These are phyloP conservation scores for Corniculantispora saksenae DNA, from an alignment of 2,329 filamentous ascomycete species.

Conservation along the genomic window DNA sequence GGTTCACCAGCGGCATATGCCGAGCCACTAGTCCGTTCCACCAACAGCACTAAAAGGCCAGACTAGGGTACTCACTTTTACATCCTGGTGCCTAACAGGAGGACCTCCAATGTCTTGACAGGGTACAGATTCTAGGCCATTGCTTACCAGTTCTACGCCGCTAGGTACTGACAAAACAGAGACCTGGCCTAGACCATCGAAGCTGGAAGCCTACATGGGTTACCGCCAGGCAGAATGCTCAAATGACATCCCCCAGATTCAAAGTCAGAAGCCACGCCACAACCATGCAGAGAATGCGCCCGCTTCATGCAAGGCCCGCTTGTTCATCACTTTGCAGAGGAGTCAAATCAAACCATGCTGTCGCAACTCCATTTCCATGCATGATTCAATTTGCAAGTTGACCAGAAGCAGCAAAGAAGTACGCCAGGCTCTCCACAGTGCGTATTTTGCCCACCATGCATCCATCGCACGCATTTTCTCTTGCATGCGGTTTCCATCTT, in stretches of 20 bases:
- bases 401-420: not conserved
- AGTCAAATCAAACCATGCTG: conserved; percentile 1
- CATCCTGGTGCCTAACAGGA: not conserved
- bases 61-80: not conserved
- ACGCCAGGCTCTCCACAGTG: not conserved
- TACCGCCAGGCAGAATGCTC: not conserved
- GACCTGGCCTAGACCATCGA: not conserved
- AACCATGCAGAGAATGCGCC: not conserved
- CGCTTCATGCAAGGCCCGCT: not conserved
- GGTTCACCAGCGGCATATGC: not conserved
- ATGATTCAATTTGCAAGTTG: conserved; percentile 5
- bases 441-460: not conserved
- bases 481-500: not conserved
- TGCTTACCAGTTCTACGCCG: not conserved
- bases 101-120: not conserved
- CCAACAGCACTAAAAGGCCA: not conserved
- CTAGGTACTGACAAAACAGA: no score
- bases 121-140: no score
- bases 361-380: not conserved
- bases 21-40: not conserved
- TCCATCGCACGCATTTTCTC: not conserved
- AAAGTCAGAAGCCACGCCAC: not conserved
- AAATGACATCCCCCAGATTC: not conserved
- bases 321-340: not conserved
- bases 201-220: not conserved